Evolutionary conservation across 306 rosid genomes (phyloP).

Genomic region (Glycine tomentella): DNA sequence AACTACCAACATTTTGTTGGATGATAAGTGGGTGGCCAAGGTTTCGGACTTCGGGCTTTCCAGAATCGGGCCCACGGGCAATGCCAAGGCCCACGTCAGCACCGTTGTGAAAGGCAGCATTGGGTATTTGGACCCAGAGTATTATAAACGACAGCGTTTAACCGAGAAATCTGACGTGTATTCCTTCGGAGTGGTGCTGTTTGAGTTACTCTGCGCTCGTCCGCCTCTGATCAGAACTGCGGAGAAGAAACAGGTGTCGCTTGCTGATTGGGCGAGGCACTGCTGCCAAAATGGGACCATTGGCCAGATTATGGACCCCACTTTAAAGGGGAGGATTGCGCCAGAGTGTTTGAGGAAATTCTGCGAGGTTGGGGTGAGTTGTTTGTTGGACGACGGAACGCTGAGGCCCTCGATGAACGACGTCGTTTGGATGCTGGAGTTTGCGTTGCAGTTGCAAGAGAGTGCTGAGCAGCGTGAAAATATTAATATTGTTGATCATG

Average conservation of each 20-base stretch:
- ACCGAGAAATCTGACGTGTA: conserved; percentile 73
- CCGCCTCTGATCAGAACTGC: conserved; percentile 46
- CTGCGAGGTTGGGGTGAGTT: too few species aligned
- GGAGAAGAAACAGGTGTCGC: conserved; percentile 48
- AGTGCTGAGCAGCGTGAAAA: conserved; percentile 47
- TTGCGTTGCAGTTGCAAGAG: conserved; percentile 68
- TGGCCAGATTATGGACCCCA: neutral
- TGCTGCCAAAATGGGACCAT: conserved; percentile 45
- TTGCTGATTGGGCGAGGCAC: conserved; percentile 59
- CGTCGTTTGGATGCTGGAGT: conserved; percentile 59
- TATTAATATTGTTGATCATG: neutral
- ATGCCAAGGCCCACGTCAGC: too few species aligned
- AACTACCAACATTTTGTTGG: conserved; percentile 61
- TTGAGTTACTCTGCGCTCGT: conserved; percentile 60
- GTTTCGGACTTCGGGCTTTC: too few species aligned
- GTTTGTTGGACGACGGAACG: too few species aligned
- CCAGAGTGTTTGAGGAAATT: too few species aligned
- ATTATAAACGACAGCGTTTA: conserved; percentile 50
- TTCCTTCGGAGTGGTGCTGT: conserved; percentile 67
- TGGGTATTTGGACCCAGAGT: conserved; percentile 61
- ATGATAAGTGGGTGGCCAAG: conserved; percentile 55
- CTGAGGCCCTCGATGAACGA: conserved; percentile 57
- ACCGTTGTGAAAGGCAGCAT: conserved; percentile 46
- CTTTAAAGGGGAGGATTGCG: too few species aligned
- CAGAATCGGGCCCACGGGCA: too few species aligned